These are phyloP conservation scores for Tolypocladium tropicale DNA, from an alignment of 2,329 filamentous ascomycete species.

Conservation along the genomic window DNA sequence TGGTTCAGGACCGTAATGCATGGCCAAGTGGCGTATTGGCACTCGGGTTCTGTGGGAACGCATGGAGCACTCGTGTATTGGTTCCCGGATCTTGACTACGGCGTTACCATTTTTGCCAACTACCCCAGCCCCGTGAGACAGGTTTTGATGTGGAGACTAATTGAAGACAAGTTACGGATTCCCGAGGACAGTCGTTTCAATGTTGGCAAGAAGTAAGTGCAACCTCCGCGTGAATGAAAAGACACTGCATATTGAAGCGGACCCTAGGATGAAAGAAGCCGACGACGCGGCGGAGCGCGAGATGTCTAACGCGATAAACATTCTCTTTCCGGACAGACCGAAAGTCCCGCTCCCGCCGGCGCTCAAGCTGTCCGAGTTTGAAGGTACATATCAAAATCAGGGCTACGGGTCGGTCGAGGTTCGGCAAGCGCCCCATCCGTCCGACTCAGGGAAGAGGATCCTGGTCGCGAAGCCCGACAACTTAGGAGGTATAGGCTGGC, in stretches of 20 bases:
- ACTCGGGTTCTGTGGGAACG: conserved; percentile 16
- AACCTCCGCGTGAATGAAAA: neutral
- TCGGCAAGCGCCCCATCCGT: conserved; percentile 5
- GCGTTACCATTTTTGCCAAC: conserved; percentile 21
- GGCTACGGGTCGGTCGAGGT: conserved; percentile 23
- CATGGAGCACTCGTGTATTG: conserved; percentile 19
- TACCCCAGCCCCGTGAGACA: conserved; percentile 20
- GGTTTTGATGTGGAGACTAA: conserved; percentile 14
- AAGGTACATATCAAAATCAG: conserved; percentile 32
- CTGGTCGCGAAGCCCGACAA: conserved; percentile 13
- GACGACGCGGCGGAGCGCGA: conserved; percentile 10
- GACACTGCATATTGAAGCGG: neutral
- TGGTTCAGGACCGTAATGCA: conserved; percentile 16
- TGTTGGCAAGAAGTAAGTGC: conserved; percentile 5
- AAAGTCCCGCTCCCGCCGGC: conserved; percentile 23
- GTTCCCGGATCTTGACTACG: conserved; percentile 10
- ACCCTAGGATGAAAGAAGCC: neutral
- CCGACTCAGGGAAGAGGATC: conserved; percentile 4
- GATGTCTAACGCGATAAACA: conserved; percentile 16
- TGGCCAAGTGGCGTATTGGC: conserved; percentile 17
- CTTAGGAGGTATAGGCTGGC: conserved; percentile 8
- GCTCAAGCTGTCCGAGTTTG: conserved; percentile 19
- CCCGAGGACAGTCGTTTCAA: conserved; percentile 10
- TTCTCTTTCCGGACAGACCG: conserved; percentile 26
- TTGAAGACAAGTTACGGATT: conserved; percentile 19